These are phyloP conservation scores for Nitzschia inconspicua DNA, from an alignment of 108 stramenopile species.

Conservation along the genomic window DNA sequence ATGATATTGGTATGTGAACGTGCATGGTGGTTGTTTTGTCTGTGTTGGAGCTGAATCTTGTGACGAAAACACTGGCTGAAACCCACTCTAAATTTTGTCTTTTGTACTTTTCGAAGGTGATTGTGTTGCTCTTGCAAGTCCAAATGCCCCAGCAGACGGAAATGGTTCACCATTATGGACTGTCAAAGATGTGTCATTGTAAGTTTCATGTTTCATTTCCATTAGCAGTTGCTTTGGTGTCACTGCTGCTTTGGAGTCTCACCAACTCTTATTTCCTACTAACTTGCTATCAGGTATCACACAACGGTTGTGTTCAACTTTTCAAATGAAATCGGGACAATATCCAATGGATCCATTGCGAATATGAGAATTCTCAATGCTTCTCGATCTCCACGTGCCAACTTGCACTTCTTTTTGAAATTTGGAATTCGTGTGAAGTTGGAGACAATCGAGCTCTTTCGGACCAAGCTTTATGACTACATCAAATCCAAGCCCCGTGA, in stretches of 20 bases:
- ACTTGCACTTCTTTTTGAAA: constrained; percentile 39
- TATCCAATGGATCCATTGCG: constrained; percentile 64
- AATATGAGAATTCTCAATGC: constrained; percentile 64
- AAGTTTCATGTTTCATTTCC: not conserved
- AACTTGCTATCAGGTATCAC: constrained; percentile 2
- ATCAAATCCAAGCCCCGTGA: constrained; percentile 57
- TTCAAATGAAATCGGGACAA: constrained; percentile 61
- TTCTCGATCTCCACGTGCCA: constrained; percentile 60
- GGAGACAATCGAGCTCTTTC: constrained; percentile 41
- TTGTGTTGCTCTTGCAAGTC: constrained; percentile 33
- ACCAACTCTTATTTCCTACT: not conserved
- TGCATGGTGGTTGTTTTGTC: not conserved
- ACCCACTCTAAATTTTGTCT: too few species aligned
- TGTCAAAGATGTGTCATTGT: constrained; percentile 8
- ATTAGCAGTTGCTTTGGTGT: too few species aligned
- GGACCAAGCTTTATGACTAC: constrained; percentile 45
- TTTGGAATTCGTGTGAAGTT: constrained; percentile 58
- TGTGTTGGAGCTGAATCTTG: too few species aligned
- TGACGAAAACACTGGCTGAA: too few species aligned
- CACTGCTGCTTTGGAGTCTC: too few species aligned
- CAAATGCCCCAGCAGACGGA: not conserved
- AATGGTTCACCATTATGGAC: constrained; percentile 5
- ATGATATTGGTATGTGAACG: constrained; percentile 48
- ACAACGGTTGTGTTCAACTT: not conserved
- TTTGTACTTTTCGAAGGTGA: too few species aligned